Conservation (phyloP, 73 alveolate genomes). For the Uronychia setigera region DNA sequence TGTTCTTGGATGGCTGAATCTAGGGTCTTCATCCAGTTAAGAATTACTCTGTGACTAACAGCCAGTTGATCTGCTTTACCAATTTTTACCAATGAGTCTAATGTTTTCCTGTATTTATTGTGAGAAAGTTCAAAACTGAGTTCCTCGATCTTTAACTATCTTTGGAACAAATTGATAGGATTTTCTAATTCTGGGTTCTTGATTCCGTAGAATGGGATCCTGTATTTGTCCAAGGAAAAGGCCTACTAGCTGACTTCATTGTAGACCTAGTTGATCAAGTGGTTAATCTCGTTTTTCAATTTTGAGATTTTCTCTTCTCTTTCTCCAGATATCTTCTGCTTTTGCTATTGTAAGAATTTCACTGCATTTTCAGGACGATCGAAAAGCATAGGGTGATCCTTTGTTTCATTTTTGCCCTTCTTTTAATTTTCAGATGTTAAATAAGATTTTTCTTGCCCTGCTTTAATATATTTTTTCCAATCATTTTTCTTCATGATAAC, state of each 20-base stretch:
- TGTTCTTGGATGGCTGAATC: slow-evolving; percentile 56
- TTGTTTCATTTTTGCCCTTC: neutral
- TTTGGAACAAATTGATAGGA: slow-evolving; percentile 73
- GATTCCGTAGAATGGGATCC: slow-evolving; percentile 86
- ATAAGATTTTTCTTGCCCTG: neutral
- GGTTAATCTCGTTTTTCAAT: slow-evolving; percentile 43
- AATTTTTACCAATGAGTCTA: slow-evolving; percentile 71
- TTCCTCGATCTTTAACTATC: slow-evolving; percentile 80
- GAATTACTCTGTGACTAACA: slow-evolving; percentile 73
- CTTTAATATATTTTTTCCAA: slow-evolving; percentile 38
- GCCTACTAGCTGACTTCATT: slow-evolving; percentile 55
- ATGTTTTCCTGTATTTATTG: slow-evolving; percentile 61
- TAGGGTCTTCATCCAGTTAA: slow-evolving; percentile 70
- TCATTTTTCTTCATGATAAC: slow-evolving; percentile 18
- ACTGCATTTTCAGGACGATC: slow-evolving; percentile 14
- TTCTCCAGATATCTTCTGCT: neutral
- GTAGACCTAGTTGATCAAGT: slow-evolving; percentile 45
- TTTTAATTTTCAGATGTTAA: neutral
- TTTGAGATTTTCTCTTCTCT: slow-evolving; percentile 8
- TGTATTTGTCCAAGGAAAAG: slow-evolving; percentile 60
- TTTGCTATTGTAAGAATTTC: slow-evolving; percentile 4
- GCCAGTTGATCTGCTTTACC: slow-evolving; percentile 73
- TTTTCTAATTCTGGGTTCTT: slow-evolving; percentile 75
- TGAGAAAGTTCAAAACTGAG: slow-evolving; percentile 76
- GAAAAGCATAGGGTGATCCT: neutral